Base-by-base conservation (phyloP, 306 rosid genomes). In the Cucurbita argyrosperma region DNA sequence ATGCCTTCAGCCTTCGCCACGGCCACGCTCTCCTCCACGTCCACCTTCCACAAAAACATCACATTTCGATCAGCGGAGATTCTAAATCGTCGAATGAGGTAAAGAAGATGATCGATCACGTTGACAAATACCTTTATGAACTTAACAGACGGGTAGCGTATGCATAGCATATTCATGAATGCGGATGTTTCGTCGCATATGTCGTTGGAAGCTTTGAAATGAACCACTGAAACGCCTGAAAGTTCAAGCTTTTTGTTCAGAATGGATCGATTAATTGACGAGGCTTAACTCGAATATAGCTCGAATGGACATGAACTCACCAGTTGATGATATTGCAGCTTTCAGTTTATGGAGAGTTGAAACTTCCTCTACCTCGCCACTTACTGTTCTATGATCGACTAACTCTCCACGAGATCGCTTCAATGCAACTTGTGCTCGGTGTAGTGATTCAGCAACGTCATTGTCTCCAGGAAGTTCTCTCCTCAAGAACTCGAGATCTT, bases 361-460 rank as follows among this genome's bases (percentile, higher is more conserved):
- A 71, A 92, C 77, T 77, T 88, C 88, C 83, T 90, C 96, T 63
- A 92, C 98, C 85, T 90, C 95, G 55, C 86, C 91, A 47, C 90
- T 90, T 63, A 79, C 84, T 79, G 79, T 83, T 52, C 76, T 80
- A 72, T 78, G 76, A 51, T 79, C 66, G 47, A 78, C 40, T 64
- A 73, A 84, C 77, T 74, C 79, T 40, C 77, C 85, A 13, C 72
- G 81, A 78, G 85, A 88, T 79, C 82, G 84, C 81, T 83, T 87
- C 77, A 90, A 79, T 12, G 87, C 86, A 53, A 79, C 65, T 76
- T 80, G 86, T 72, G 98, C 98, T 69, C 77, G 83, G 16, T 83
- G 82, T 35, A 92, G 91, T 62, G 90, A 85, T 71, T 90, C 90
- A 1, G 88, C 79, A 78, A 92, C 98, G 77, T 87, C 96, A 21